phyloP scores from a whole-genome alignment of 1,284 basidiomycete genomes.

The Papiliotrema laurentii region DNA sequence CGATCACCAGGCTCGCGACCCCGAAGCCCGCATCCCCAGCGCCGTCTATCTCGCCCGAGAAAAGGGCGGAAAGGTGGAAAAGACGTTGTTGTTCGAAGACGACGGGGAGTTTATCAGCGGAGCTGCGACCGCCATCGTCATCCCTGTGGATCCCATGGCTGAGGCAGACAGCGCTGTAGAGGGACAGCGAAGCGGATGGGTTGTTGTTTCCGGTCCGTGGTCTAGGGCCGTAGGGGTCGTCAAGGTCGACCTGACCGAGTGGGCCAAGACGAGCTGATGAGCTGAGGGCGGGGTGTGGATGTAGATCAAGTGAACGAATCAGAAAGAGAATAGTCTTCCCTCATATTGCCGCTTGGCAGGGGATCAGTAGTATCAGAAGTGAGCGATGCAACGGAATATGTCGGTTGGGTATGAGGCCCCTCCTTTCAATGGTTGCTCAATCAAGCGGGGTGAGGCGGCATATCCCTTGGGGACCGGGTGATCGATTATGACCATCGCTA shows the following conservation, averaged over 20 bases:
- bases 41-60: constrained; percentile 13
- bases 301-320: background rate
- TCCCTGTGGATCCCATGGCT: constrained; percentile 16
- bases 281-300: too few species aligned
- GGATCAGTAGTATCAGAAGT: too few species aligned
- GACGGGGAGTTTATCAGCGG: constrained; percentile 17
- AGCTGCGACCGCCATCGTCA: constrained; percentile 15
- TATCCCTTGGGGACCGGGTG: too few species aligned
- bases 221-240: constrained; percentile 13
- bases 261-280: too few species aligned
- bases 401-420: too few species aligned
- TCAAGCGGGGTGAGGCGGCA: too few species aligned
- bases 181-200: constrained; percentile 26
- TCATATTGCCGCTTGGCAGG: too few species aligned
- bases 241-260: constrained; percentile 20
- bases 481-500: too few species aligned
- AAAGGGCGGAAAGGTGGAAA: constrained; percentile 1
- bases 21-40: constrained; percentile 2
- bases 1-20: background rate
- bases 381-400: too few species aligned
- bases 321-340: too few species aligned
- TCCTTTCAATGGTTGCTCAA: too few species aligned
- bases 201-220: constrained; percentile 22
- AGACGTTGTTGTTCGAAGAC: constrained; percentile 18
- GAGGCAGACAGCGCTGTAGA: too few species aligned